A percentile compares a stretch with the other conserved stretches of the same genome.
These are phyloP conservation scores for Aspergillus hortae DNA, from an alignment of 2,329 filamentous ascomycete species.

Conservation along the genomic window DNA sequence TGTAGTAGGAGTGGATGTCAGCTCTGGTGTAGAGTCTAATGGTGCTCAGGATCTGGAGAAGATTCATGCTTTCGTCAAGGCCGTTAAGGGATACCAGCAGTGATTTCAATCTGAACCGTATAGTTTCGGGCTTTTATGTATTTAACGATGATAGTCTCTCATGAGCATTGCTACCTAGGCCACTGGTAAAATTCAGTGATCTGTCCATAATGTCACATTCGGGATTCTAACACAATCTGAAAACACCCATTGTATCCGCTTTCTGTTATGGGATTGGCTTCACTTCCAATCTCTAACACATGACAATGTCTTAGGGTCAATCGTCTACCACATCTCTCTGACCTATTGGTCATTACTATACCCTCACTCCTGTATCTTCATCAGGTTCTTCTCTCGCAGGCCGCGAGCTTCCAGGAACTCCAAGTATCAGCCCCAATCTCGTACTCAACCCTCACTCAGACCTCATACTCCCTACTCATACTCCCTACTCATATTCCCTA, in stretches of 20 bases:
- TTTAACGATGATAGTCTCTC: conserved; percentile 5
- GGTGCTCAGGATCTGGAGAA: conserved; percentile 77
- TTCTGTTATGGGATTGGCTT: neutral
- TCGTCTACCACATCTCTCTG: neutral
- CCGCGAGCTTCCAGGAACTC: neutral
- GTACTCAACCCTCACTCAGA: neutral
- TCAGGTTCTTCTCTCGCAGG: neutral
- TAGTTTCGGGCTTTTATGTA: conserved; percentile 1
- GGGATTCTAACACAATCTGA: neutral
- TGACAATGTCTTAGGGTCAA: neutral
- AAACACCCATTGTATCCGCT: too few relatives aligned
- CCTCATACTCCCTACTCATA: neutral
- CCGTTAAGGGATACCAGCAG: conserved; percentile 57
- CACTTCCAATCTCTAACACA: neutral
- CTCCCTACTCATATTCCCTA: too few relatives aligned
- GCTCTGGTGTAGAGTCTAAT: conserved; percentile 84
- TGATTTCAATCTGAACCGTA: conserved; percentile 14
- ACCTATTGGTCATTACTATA: neutral
- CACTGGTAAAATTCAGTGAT: neutral
- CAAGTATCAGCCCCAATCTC: too few relatives aligned
- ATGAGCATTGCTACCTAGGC: neutral
- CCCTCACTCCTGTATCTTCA: neutral
- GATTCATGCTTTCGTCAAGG: conserved; percentile 75
- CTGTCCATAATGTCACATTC: conserved; percentile 3
- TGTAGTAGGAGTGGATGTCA: conserved; percentile 84